Evolutionary conservation across 2,329 filamentous ascomycete genomes (phyloP).

Genomic region (Ascochyta clinopodiicola): DNA sequence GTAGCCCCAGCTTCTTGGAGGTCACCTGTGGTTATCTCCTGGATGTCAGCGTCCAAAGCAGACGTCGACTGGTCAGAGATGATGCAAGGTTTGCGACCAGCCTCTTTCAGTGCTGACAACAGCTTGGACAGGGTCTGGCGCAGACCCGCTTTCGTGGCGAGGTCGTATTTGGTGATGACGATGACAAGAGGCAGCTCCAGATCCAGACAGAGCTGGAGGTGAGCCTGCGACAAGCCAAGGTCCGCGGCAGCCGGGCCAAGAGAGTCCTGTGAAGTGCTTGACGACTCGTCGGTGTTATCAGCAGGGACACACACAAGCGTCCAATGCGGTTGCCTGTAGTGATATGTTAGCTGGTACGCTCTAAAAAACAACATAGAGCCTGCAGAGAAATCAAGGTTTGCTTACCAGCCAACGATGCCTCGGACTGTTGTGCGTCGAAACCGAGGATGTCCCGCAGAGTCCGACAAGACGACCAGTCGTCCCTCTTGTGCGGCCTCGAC

Average conservation of each 20-base stretch:
- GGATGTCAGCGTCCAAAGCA: conserved; percentile 53
- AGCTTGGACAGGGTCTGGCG: conserved; percentile 74
- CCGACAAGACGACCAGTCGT: conserved; percentile 84
- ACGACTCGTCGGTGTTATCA: conserved; percentile 66
- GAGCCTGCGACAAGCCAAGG: conserved; percentile 76
- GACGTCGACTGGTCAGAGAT: conserved; percentile 52
- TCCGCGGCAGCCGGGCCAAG: conserved; percentile 61
- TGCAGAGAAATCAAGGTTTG: not conserved
- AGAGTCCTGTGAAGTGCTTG: conserved; percentile 58
- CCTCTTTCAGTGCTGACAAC: conserved; percentile 77
- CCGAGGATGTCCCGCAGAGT: conserved; percentile 88
- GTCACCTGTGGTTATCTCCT: conserved; percentile 64
- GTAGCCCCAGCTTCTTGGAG: conserved; percentile 63
- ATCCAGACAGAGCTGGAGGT: conserved; percentile 85
- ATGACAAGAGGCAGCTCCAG: conserved; percentile 79
- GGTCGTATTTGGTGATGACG: conserved; percentile 88
- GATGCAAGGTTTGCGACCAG: conserved; percentile 76
- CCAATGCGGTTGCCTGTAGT: conserved; percentile 77
- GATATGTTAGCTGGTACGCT: not conserved
- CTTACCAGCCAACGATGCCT: conserved; percentile 84
- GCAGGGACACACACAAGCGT: conserved; percentile 86
- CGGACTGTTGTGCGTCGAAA: conserved; percentile 89
- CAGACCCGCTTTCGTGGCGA: conserved; percentile 76
- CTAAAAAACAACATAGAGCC: not conserved
- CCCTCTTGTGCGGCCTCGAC: conserved; percentile 72